Conservation (phyloP, 805 yeast genomes). For the Candida montana region DNA sequence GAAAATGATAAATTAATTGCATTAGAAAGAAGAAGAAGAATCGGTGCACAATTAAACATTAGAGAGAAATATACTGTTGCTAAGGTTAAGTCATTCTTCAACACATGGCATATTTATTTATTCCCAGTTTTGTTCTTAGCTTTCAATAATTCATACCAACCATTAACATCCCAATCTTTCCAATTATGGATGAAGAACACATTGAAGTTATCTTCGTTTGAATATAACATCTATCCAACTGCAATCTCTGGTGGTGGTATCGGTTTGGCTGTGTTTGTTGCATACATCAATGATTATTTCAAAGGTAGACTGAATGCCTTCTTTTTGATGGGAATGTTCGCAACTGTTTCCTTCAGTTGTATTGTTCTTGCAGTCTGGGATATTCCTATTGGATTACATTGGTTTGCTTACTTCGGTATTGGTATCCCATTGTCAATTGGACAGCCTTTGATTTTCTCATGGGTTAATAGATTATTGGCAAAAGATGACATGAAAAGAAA, state of each 20-base stretch:
- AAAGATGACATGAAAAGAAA: slow-evolving; percentile 30
- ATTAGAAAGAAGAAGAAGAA: slow-evolving; percentile 38
- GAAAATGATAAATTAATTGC: slow-evolving; percentile 40
- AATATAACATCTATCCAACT: slow-evolving; percentile 40
- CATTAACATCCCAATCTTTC: slow-evolving; percentile 38
- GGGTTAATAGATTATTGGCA: slow-evolving; percentile 46
- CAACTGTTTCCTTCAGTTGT: slow-evolving; percentile 37
- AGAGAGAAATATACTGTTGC: slow-evolving; percentile 35
- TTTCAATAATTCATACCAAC: slow-evolving; percentile 22
- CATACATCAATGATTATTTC: slow-evolving; percentile 34
- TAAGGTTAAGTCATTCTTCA: slow-evolving; percentile 33
- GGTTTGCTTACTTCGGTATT: slow-evolving; percentile 43
- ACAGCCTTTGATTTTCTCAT: slow-evolving; percentile 50
- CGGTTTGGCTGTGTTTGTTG: slow-evolving; percentile 30
- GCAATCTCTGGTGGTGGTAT: slow-evolving; percentile 35
- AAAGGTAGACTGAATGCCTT: slow-evolving; percentile 32
- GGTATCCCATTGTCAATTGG: slow-evolving; percentile 48
- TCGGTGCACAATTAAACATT: slow-evolving; percentile 39
- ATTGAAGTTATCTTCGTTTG: slow-evolving; percentile 27
- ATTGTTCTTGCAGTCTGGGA: slow-evolving; percentile 43
- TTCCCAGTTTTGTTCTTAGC: slow-evolving; percentile 31
- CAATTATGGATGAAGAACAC: slow-evolving; percentile 41
- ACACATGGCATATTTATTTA: slow-evolving; percentile 44
- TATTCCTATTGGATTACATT: slow-evolving; percentile 43
- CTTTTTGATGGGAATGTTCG: slow-evolving; percentile 34